Base-by-base conservation (phyloP, 2,329 filamentous ascomycete species). In the Rutstroemia sp. region DNA sequence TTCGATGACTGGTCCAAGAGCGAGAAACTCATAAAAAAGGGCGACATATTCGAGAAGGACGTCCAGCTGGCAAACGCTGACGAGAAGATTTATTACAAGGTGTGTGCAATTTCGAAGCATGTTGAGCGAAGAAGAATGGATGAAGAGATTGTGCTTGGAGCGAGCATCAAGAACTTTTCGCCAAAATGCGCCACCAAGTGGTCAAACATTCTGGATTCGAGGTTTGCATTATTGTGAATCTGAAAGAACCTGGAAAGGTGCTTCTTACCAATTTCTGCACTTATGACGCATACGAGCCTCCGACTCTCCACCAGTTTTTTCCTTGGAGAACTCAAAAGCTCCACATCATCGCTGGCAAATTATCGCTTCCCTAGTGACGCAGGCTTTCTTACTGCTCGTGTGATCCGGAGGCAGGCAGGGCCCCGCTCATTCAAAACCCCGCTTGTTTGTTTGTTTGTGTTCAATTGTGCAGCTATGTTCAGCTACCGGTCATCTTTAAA, bases 1-100 rank as follows among this genome's bases (percentile, higher is more conserved):
- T 97, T 97, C 71, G 92, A 97, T 75, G 81, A 89, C 75, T 99
- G 94, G 94, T 80, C 81, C 64, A 92, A 94, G 78, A 90, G 84
- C 56, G 82, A 92, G 71, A 82, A 88, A 76, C 81, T 99, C 57
- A 84, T 91, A 48, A 90, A 89, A 75, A 79, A 83, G 42, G 87
- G 81, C 69, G 77, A 83, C 61, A 67, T 79, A 65, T 95, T 95
- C 73, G 79, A 87, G 73, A 96, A 96, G 78, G 82, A 83, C 37
- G 90, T 99, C 58, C 76, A 82, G 53, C 78, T 97, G 37, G 77
- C 86, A 50, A 76, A 82, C 55, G 74, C 77, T 16, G 75, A 77
- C 49, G 76, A 85, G 61, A 96, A 94, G 76, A 86, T 95, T 65
- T 85, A 86, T 69, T 99, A 96, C 84, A 99, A 99, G 89, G 92